Conservation (phyloP, 2,329 filamentous ascomycete genomes). For the Colletotrichum shisoi region DNA sequence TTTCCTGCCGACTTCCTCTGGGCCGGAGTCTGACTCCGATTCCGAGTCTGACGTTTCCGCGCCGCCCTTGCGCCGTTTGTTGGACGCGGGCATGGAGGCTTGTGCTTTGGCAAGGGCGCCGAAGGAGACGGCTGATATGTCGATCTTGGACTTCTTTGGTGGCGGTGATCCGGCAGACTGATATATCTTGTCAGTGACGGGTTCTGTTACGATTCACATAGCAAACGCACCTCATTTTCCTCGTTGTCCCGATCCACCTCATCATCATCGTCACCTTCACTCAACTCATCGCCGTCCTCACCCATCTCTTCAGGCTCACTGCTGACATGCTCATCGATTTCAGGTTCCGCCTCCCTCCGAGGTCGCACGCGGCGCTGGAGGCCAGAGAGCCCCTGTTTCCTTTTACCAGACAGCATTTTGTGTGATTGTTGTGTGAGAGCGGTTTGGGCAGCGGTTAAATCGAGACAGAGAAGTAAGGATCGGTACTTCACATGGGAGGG, state of each 20-base stretch:
- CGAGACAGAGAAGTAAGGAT: neutral
- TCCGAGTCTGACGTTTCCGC: constrained; percentile 44
- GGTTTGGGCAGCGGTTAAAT: neutral
- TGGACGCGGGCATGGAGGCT: constrained; percentile 63
- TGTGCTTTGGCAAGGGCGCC: constrained; percentile 90
- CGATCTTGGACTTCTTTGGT: constrained; percentile 49
- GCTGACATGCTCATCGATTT: constrained; percentile 30
- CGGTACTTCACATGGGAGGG: constrained; percentile 23
- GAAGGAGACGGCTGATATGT: constrained; percentile 75
- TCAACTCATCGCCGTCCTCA: constrained; percentile 22
- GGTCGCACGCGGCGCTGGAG: constrained; percentile 54
- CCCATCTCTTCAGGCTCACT: constrained; percentile 31
- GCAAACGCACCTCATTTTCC: constrained; percentile 43
- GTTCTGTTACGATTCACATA: neutral
- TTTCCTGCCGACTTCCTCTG: constrained; percentile 48
- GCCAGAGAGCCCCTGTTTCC: constrained; percentile 30
- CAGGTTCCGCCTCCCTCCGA: constrained; percentile 48
- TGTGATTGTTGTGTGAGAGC: constrained; percentile 8
- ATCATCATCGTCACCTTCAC: constrained; percentile 47
- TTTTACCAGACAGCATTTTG: constrained; percentile 39
- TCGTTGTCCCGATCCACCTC: constrained; percentile 46
- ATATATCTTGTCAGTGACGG: constrained; percentile 43
- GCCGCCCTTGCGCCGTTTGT: constrained; percentile 47
- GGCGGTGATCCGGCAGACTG: constrained; percentile 39
- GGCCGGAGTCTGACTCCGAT: constrained; percentile 41